Evolutionary conservation across 2,329 filamentous ascomycete genomes (phyloP).

Genomic region (Hypomyces rosellus): DNA sequence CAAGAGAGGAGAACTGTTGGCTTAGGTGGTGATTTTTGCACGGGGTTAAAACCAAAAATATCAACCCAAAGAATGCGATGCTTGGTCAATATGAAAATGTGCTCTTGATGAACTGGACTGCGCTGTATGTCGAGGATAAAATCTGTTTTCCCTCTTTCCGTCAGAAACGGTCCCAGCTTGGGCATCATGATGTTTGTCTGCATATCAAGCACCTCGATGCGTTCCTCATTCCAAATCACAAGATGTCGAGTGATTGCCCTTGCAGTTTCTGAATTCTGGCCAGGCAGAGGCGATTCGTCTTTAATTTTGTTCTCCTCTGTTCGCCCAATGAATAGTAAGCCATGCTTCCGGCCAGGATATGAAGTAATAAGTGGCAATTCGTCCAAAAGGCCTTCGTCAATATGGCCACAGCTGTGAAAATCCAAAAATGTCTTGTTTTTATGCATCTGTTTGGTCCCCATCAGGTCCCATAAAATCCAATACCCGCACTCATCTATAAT

Average conservation of each 20-base stretch:
- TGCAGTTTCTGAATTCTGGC: slow-evolving; percentile 2
- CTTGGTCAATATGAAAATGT: slow-evolving; percentile 55
- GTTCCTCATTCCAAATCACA: slow-evolving; percentile 32
- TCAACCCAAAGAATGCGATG: slow-evolving; percentile 44
- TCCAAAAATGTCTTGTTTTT: slow-evolving; percentile 25
- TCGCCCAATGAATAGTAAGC: slow-evolving; percentile 36
- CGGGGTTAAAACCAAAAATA: slow-evolving; percentile 20
- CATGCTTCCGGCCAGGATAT: slow-evolving; percentile 33
- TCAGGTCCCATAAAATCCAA: slow-evolving; percentile 64
- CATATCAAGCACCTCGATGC: slow-evolving; percentile 31
- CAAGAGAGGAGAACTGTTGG: slow-evolving; percentile 23
- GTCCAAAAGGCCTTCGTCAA: slow-evolving; percentile 32
- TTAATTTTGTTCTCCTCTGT: slow-evolving; percentile 17
- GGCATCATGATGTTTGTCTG: slow-evolving; percentile 25
- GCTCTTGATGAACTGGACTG: slow-evolving; percentile 39
- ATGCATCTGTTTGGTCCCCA: slow-evolving; percentile 28
- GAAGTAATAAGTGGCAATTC: slow-evolving; percentile 25
- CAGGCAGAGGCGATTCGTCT: slow-evolving; percentile 12
- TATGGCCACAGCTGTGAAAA: slow-evolving; percentile 37
- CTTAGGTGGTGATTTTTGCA: slow-evolving; percentile 10
- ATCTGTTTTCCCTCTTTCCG: slow-evolving; percentile 23
- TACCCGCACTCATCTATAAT: slow-evolving; percentile 58
- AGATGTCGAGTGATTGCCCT: slow-evolving; percentile 17
- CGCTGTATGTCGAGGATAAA: slow-evolving; percentile 50
- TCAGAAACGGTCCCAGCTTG: slow-evolving; percentile 20